A percentile compares a stretch with the other conserved stretches of the same genome.
These are phyloP conservation scores for peach (Prunus persica) DNA, from an alignment of 306 rosid genomes.

Conservation along the genomic window Prunus_persica_NCBIv2 NC_034013.1:1450501-1451000, in stretches of 20 bases:
- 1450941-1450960: not conserved
- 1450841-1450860: not conserved
- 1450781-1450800: not conserved
- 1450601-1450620: slow-evolving; percentile 96
- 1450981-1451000: not conserved
- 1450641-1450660: slow-evolving; percentile 94
- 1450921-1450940: not conserved
- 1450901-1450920: not conserved
- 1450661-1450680: slow-evolving; percentile 93
- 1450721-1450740: not conserved
- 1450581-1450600: slow-evolving; percentile 98
- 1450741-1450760: too few relatives aligned
- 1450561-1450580: slow-evolving; percentile 95
- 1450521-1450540: slow-evolving; percentile 93
- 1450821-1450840: not conserved
- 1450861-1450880: not conserved
- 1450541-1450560: slow-evolving; percentile 89
- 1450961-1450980: not conserved
- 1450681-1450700: slow-evolving; percentile 73
- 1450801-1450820: not conserved
- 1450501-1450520: slow-evolving; percentile 96
- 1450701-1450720: slow-evolving; percentile 50
- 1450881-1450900: not conserved
- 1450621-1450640: slow-evolving; percentile 72
- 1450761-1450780: not conserved